Percentiles rank a stretch among this genome's conserved stretches.
phyloP scores from a whole-genome alignment of 768 basidiomycete genomes.

The Mrakia gelida region DNA sequence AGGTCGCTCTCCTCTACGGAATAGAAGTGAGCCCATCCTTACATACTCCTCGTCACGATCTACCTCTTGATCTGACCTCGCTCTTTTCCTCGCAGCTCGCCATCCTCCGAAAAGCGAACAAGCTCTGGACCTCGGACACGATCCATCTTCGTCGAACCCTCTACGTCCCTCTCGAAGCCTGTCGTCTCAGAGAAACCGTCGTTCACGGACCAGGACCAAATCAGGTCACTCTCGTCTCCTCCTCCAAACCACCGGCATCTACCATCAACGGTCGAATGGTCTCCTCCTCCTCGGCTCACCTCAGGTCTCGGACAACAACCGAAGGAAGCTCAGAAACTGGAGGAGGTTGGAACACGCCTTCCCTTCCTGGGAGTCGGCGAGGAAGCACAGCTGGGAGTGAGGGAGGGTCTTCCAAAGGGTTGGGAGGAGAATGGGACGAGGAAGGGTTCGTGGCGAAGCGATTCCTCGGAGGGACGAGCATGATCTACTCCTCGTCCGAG shows the following conservation, averaged over 20 bases:
- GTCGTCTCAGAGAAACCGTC: slow-evolving; percentile 29
- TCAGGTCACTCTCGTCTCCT: slow-evolving; percentile 12
- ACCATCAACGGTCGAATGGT: background rate
- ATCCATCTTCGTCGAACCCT: slow-evolving; percentile 80
- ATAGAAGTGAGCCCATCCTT: slow-evolving; percentile 54
- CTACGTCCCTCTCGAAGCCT: slow-evolving; percentile 62
- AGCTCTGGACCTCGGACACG: slow-evolving; percentile 87
- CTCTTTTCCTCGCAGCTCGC: slow-evolving; percentile 46
- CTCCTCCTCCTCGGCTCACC: background rate
- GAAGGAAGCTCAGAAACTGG: background rate
- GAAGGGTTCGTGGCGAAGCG: background rate
- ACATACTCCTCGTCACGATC: no score
- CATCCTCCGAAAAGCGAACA: slow-evolving; percentile 79
- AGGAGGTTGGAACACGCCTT: background rate
- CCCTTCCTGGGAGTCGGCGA: background rate
- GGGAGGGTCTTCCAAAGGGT: background rate
- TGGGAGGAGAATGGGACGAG: background rate
- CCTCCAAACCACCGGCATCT: background rate
- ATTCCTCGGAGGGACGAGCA: slow-evolving; percentile 14
- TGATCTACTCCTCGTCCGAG: slow-evolving; percentile 13
- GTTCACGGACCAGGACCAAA: slow-evolving; percentile 18
- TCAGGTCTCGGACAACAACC: background rate
- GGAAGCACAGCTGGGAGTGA: background rate
- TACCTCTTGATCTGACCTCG: background rate
- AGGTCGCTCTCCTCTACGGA: slow-evolving; percentile 84